phyloP scores from a whole-genome alignment of 2,329 filamentous ascomycete genomes.

The Pezicula radicicola region DNA sequence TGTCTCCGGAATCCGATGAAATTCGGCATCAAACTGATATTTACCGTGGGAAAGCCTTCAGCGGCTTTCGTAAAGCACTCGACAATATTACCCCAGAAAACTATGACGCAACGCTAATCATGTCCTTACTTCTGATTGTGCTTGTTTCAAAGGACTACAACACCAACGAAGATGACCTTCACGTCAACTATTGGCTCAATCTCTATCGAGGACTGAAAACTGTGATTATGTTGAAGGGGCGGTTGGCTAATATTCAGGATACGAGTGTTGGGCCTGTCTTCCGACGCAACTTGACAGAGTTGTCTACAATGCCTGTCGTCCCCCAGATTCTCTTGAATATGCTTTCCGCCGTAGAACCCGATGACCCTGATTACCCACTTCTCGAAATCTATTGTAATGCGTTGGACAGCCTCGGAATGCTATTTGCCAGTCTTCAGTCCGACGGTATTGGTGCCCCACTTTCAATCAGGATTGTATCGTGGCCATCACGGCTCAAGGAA shows the following conservation, averaged over 20 bases:
- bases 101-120: slow-evolving; percentile 23
- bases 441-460: slow-evolving; percentile 17
- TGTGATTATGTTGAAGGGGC: slow-evolving; percentile 10
- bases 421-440: slow-evolving; percentile 23
- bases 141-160: slow-evolving; percentile 17
- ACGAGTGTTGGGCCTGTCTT: slow-evolving; percentile 20
- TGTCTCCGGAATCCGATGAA: slow-evolving; percentile 10
- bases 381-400: slow-evolving; percentile 19
- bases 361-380: slow-evolving; percentile 20
- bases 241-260: neutral
- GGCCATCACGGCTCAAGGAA: slow-evolving; percentile 16
- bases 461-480: slow-evolving; percentile 20
- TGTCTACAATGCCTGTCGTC: slow-evolving; percentile 16
- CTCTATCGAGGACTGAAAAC: slow-evolving; percentile 19
- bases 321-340: slow-evolving; percentile 20
- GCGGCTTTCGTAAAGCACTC: slow-evolving; percentile 19
- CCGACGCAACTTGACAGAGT: slow-evolving; percentile 12
- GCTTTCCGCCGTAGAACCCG: slow-evolving; percentile 15
- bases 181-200: slow-evolving; percentile 20
- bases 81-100: slow-evolving; percentile 9
- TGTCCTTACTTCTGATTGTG: slow-evolving; percentile 21
- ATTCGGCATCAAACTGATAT: slow-evolving; percentile 14
- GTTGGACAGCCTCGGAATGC: slow-evolving; percentile 20
- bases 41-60: slow-evolving; percentile 21
- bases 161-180: slow-evolving; percentile 14